phyloP scores from a whole-genome alignment of 1,284 basidiomycete genomes.

The Ustilago curta region DNA sequence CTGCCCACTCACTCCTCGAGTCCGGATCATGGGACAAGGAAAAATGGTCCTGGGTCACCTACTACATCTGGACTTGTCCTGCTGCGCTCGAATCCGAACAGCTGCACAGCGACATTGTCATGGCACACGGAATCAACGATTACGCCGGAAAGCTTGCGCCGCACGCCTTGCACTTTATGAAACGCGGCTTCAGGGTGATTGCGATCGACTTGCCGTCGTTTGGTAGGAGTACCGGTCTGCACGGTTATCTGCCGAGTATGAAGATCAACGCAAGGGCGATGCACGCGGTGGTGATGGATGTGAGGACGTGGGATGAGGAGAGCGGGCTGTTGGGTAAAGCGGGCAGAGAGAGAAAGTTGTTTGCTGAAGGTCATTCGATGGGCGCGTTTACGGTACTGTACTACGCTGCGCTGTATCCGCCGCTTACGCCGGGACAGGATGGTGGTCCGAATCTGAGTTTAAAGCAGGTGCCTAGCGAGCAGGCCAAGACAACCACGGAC shows the following conservation, averaged over 20 bases:
- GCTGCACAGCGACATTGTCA: constrained; percentile 58
- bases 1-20: constrained; percentile 44
- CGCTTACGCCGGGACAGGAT: constrained; percentile 37
- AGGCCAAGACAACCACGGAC: constrained; percentile 29
- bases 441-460: constrained; percentile 41
- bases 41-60: constrained; percentile 55
- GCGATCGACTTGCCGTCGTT: constrained; percentile 72
- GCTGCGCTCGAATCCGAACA: constrained; percentile 40
- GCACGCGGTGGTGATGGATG: constrained; percentile 72
- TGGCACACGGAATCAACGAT: constrained; percentile 67
- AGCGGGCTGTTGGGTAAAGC: constrained; percentile 23
- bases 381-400: constrained; percentile 71
- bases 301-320: constrained; percentile 58
- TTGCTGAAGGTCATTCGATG: constrained; percentile 70
- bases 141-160: constrained; percentile 69
- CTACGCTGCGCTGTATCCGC: constrained; percentile 65
- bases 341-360: constrained; percentile 59
- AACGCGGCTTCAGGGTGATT: constrained; percentile 72
- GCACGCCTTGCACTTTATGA: constrained; percentile 71
- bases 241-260: constrained; percentile 71
- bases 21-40: constrained; percentile 40
- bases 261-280: constrained; percentile 71
- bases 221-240: constrained; percentile 70
- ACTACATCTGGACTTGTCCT: constrained; percentile 62
- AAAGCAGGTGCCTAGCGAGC: constrained; percentile 40